A percentile compares a stretch with the other conserved stretches of the same genome.
phyloP scores from a whole-genome alignment of 78 protist genomes.

The Pigoraptor vietnamica region DNA sequence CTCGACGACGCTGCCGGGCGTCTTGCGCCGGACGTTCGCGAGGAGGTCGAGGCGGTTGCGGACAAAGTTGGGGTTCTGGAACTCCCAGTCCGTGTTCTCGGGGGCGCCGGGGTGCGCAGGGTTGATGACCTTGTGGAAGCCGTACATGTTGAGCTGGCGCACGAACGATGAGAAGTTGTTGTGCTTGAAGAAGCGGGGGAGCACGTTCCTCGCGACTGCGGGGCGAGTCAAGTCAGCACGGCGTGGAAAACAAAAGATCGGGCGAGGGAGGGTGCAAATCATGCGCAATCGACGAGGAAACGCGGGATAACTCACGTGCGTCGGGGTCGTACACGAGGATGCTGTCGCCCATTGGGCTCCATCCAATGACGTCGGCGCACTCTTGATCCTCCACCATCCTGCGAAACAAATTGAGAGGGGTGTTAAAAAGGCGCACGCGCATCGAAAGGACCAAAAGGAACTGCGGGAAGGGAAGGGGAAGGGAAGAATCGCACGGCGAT shows the following conservation, averaged over 20 bases:
- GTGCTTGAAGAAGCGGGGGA: conserved; percentile 51
- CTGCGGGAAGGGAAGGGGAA: not conserved
- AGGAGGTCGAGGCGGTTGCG: not conserved
- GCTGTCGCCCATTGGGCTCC: not conserved
- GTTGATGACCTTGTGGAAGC: not conserved
- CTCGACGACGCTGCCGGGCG: not conserved
- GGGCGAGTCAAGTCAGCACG: not conserved
- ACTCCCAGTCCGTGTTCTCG: not conserved
- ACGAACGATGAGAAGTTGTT: conserved; percentile 41
- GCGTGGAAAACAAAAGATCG: not conserved
- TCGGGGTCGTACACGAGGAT: not conserved
- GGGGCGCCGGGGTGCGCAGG: not conserved
- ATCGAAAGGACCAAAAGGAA: not conserved
- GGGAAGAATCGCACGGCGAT: not conserved
- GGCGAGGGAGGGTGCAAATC: not conserved
- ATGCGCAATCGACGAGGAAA: too few relatives aligned
- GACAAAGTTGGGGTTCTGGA: not conserved
- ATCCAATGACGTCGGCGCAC: not conserved
- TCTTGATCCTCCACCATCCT: not conserved
- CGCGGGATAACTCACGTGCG: not conserved
- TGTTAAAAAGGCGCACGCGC: not conserved
- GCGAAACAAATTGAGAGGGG: not conserved
- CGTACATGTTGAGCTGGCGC: conserved; percentile 56
- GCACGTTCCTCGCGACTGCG: not conserved
- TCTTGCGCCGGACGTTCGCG: not conserved